phyloP scores from a whole-genome alignment of 768 basidiomycete genomes.

The Lactarius sp. region DNA sequence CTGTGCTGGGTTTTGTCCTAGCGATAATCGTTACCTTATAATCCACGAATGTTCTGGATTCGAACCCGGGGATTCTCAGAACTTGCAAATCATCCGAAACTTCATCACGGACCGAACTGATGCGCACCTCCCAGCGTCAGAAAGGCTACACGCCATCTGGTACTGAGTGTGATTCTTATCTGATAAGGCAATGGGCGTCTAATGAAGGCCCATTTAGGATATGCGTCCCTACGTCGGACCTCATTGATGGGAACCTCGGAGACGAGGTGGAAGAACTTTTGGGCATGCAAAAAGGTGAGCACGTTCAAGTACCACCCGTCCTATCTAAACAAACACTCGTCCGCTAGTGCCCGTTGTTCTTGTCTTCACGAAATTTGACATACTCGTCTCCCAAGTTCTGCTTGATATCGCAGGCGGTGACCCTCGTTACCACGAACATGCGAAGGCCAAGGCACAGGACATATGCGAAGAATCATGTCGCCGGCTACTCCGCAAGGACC shows the following conservation, averaged over 20 bases:
- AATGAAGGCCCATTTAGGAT: not conserved
- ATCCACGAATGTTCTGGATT: conserved; percentile 1
- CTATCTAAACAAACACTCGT: no score
- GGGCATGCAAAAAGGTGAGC: no score
- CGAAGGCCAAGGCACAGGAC: not conserved
- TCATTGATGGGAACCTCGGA: not conserved
- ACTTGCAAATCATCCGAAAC: not conserved
- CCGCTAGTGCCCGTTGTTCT: conserved; percentile 8
- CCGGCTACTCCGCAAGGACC: not conserved
- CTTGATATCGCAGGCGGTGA: not conserved
- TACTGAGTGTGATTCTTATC: not conserved
- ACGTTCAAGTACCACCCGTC: not conserved
- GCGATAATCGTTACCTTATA: not conserved
- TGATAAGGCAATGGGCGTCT: not conserved
- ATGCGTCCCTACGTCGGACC: conserved; percentile 3
- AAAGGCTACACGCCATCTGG: conserved; percentile 18
- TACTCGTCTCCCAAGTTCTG: not conserved
- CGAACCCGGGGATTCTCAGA: not conserved
- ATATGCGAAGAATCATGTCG: not conserved
- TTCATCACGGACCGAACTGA: not conserved
- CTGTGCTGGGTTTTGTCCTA: not conserved
- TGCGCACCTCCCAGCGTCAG: not conserved
- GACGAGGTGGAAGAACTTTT: not conserved
- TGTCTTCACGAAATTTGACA: conserved; percentile 12
- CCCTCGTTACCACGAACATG: not conserved